A percentile compares a stretch with the other conserved stretches of the same genome.
phyloP scores from a whole-genome alignment of 2,329 filamentous ascomycete genomes.

The Fusarium protoensiforme region DNA sequence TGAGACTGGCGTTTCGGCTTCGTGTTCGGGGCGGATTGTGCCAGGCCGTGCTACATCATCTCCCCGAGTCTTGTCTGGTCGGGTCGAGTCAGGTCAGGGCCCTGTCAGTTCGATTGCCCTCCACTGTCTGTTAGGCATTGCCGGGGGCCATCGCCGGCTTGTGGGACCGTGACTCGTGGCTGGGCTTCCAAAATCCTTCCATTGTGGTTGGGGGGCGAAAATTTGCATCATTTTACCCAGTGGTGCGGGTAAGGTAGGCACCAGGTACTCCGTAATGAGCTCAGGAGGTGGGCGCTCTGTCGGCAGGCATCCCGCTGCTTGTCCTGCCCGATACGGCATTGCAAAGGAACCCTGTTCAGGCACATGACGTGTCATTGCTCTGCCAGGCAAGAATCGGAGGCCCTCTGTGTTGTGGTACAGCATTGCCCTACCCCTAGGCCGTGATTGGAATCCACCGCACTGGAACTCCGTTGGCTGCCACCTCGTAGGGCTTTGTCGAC shows the following conservation, averaged over 20 bases:
- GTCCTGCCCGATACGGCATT: constrained; percentile 38
- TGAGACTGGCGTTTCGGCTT: constrained; percentile 19
- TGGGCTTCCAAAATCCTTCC: constrained; percentile 42
- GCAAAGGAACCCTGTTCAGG: constrained; percentile 42
- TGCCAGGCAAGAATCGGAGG: constrained; percentile 1
- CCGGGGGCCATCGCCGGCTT: constrained; percentile 22
- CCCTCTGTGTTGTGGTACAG: constrained; percentile 6
- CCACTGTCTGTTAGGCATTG: constrained; percentile 16
- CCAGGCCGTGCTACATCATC: background rate
- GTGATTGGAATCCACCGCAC: constrained; percentile 64
- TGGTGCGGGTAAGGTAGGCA: constrained; percentile 28
- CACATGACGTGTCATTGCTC: constrained; percentile 40
- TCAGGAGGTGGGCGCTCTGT: constrained; percentile 16
- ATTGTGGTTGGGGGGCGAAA: constrained; percentile 39
- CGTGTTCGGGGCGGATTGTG: constrained; percentile 24
- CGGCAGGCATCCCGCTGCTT: constrained; percentile 23
- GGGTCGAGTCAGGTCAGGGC: constrained; percentile 19
- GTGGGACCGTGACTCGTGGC: constrained; percentile 34
- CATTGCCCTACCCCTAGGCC: constrained; percentile 37
- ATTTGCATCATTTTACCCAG: constrained; percentile 44
- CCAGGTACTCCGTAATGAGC: constrained; percentile 27
- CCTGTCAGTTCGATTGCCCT: constrained; percentile 16
- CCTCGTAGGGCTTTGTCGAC: constrained; percentile 63
- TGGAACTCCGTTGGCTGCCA: constrained; percentile 68
- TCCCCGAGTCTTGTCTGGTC: constrained; percentile 15